Evolutionary conservation across 2,329 filamentous ascomycete genomes (phyloP).

Genomic region (Fusarium mangiferae): DNA sequence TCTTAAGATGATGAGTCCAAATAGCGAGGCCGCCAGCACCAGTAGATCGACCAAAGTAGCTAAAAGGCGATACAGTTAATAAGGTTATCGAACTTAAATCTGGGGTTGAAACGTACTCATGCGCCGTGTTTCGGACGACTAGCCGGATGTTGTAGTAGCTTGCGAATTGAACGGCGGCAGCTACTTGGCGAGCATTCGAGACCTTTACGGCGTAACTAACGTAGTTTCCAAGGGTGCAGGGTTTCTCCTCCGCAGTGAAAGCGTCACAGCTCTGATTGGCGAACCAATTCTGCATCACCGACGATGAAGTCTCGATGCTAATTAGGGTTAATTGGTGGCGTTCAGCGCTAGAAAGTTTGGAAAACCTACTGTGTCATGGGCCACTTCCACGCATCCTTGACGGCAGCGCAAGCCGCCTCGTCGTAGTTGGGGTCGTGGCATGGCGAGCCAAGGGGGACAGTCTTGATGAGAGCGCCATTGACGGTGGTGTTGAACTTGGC

Average conservation of each 20-base stretch:
- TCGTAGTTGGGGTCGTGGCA: constrained; percentile 63
- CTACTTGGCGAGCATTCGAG: constrained; percentile 45
- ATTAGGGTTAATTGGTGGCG: neutral
- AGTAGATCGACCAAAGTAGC: constrained; percentile 49
- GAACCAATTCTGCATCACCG: constrained; percentile 53
- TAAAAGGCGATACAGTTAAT: neutral
- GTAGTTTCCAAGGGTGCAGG: constrained; percentile 57
- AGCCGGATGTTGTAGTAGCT: constrained; percentile 51
- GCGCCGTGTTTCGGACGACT: constrained; percentile 48
- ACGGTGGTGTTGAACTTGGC: constrained; percentile 60
- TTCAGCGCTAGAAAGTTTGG: neutral
- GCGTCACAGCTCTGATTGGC: constrained; percentile 53
- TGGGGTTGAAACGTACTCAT: constrained; percentile 23
- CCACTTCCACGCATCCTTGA: constrained; percentile 56
- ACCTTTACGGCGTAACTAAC: constrained; percentile 53
- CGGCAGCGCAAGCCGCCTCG: constrained; percentile 52
- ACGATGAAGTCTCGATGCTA: constrained; percentile 52
- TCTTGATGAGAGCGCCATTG: constrained; percentile 60
- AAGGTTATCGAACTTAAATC: neutral
- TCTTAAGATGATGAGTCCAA: constrained; percentile 54
- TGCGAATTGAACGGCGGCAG: constrained; percentile 51
- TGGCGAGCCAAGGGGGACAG: constrained; percentile 59
- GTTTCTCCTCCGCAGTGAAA: constrained; percentile 49
- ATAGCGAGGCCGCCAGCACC: constrained; percentile 54
- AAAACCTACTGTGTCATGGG: constrained; percentile 57